Evolutionary conservation across 2,329 filamentous ascomycete species (phyloP), one percentile per base, ranked within the genome.

Genomic region (Penicillium sp.): DNA sequence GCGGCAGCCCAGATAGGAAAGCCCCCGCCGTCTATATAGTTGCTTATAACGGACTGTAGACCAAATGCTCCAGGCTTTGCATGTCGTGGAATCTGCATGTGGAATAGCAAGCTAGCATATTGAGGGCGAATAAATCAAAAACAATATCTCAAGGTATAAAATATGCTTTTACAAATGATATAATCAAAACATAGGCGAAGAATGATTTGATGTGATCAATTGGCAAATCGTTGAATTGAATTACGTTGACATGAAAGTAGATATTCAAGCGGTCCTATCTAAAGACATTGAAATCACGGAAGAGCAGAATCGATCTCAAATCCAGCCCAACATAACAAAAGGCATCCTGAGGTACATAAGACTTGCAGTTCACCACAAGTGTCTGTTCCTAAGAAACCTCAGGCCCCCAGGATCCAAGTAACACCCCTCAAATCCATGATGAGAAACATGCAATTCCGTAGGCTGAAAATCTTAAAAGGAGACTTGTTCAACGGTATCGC

Each of bases 401-500:
- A 51, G 19, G 10, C 4, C 2, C 25, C 6, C 25, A 17, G 17
- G 25, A 13, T 8, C 3, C 10, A 42, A 15, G 8, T 8, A 42
- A 17, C 0, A 23, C 13, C 25, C 31, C 21, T 4, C 8, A 39
- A 19, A 15, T 15, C 17, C 17, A 39, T 19, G 13, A 39, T 9
- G 3, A 41, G 23, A 31, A 27, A 39, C 23, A 49, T 27, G 17
- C 35, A 13, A 27, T 15, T 13, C 17, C 3, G 15, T 23, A 38
- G 19, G 3, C 6, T 29, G 43, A n/a, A 2, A 15, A n/a, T 7
- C 17, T 17, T 36, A 55, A 17, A 55, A 42, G 6, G 21, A 19
- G 5, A 55, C 38, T 12, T 55, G 45, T 23, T 55, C 53, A 38
- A 55, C 17, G 1, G 53, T 51, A 29, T 55, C 53, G 21, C 53